phyloP scores from a whole-genome alignment of 768 basidiomycete species.

The Aureoboletus auriporus region DNA sequence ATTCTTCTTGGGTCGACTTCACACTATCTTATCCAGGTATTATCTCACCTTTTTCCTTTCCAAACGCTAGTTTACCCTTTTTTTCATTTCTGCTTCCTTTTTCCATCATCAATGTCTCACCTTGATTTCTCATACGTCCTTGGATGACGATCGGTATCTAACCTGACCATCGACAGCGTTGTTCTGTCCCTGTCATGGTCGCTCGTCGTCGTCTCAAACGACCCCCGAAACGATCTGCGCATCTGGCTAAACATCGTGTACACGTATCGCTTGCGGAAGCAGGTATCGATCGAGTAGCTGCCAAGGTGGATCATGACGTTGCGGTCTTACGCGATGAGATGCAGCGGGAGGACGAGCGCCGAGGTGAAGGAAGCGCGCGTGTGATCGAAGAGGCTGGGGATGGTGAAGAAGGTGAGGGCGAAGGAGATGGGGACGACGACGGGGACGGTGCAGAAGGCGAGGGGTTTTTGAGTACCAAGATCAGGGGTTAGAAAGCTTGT shows the following conservation, averaged over 20 bases:
- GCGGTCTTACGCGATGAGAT: slow-evolving; percentile 77
- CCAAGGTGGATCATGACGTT: slow-evolving; percentile 83
- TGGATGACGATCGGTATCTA: not conserved
- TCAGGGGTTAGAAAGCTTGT: slow-evolving; percentile 8
- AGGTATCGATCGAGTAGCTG: slow-evolving; percentile 82
- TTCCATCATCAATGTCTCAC: not conserved
- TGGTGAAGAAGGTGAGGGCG: slow-evolving; percentile 20
- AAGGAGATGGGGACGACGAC: slow-evolving; percentile 19
- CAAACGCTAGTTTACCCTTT: not conserved
- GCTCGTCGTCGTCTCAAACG: slow-evolving; percentile 88
- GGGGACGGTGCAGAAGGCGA: slow-evolving; percentile 31
- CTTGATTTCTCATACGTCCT: not conserved
- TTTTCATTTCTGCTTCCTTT: not conserved
- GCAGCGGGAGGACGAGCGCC: slow-evolving; percentile 56
- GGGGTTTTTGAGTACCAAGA: slow-evolving; percentile 26
- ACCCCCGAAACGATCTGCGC: slow-evolving; percentile 75
- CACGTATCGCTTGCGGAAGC: slow-evolving; percentile 84
- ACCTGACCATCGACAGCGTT: slow-evolving; percentile 48
- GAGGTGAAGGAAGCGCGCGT: slow-evolving; percentile 11
- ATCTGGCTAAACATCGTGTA: slow-evolving; percentile 74
- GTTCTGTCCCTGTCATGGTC: slow-evolving; percentile 95
- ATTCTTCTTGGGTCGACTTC: slow-evolving; percentile 93
- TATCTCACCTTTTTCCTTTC: slow-evolving; percentile 9
- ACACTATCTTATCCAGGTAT: slow-evolving; percentile 85
- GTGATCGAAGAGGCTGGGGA: slow-evolving; percentile 22